These are phyloP conservation scores for Fennellomyces sp. DNA, from an alignment of 371 early-diverging fungal genomes.

Conservation along the genomic window DNA sequence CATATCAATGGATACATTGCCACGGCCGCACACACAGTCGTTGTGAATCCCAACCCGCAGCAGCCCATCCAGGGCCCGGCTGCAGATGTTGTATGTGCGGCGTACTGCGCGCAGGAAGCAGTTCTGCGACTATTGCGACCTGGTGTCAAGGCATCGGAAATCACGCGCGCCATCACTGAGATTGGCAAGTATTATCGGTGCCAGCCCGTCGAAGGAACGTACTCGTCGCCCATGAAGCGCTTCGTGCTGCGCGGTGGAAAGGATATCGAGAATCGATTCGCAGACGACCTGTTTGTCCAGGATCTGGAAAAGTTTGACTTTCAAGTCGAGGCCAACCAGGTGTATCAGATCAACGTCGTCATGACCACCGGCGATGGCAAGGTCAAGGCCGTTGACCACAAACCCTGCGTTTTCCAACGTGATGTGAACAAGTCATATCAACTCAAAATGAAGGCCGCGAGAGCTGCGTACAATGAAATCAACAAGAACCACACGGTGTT, in stretches of 20 bases:
- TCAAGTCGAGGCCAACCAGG: slow-evolving; percentile 83
- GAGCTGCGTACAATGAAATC: slow-evolving; percentile 75
- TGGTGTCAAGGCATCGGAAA: slow-evolving; percentile 68
- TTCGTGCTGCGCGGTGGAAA: slow-evolving; percentile 84
- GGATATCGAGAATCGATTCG: slow-evolving; percentile 84
- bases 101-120: slow-evolving; percentile 80
- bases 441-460: slow-evolving; percentile 87
- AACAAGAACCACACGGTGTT: slow-evolving; percentile 76
- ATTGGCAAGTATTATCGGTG: slow-evolving; percentile 82
- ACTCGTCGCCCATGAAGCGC: slow-evolving; percentile 81
- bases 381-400: slow-evolving; percentile 62
- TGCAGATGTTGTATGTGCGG: slow-evolving; percentile 85
- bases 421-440: slow-evolving; percentile 78
- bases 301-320: slow-evolving; percentile 58
- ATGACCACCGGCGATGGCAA: slow-evolving; percentile 85
- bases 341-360: slow-evolving; percentile 81
- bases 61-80: slow-evolving; percentile 72
- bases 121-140: slow-evolving; percentile 82
- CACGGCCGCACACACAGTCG: slow-evolving; percentile 83
- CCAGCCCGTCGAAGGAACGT: slow-evolving; percentile 85
- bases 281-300: slow-evolving; percentile 69
- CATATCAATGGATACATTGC: slow-evolving; percentile 94
- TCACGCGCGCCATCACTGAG: slow-evolving; percentile 79
- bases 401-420: slow-evolving; percentile 85
- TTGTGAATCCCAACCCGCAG: slow-evolving; percentile 65